Evolutionary conservation across 768 basidiomycete genomes (phyloP), one percentile per base, ranked within the genome.

Genomic region (Leccinum fibrillosum): DNA sequence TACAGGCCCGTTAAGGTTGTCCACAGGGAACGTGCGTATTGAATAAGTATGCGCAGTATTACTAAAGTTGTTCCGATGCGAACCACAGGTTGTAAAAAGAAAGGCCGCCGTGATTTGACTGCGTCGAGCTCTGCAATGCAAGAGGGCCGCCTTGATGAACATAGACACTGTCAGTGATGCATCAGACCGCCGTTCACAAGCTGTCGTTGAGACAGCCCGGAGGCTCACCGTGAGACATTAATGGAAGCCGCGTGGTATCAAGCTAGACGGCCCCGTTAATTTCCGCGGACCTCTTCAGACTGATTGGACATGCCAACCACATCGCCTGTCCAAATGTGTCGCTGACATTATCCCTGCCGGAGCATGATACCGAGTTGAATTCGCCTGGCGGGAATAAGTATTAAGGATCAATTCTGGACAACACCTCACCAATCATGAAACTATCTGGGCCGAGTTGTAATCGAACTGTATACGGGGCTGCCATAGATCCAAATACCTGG

Each of bases 241-340:
- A 82, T 66, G 10, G 80, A 69, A 26, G 66, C 63, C 25, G 69
- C 64, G 61, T 59, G 4, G 58, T 59, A 32, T 60, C 63, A 13
- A 65, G 55, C 67, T 69, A 48, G 50, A 47, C 4, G 11, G 15
- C 9, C 45, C 13, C 7, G 13, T 58, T 15, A 42, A 59, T 52
- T 28, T 45, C n/a, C 37, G 37, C 7, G 19, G 42, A 26, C 23
- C 5, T 19, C 11, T 1, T 11, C 8, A 15, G n/a, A 44, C 3
- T 8, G 3, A 32, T 6, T 13, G 21, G 62, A 57, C 81, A 75
- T 26, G 80, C 70, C 51, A 83, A 69, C 82, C 81, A 82, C 30
- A 83, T 71, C 11, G 81, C 78, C 60, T 83, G 82, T 26, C 82
- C 81, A 54, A 83, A 82, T 2, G 82, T 82, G 59, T 82, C 79